Base-by-base conservation (phyloP, 1,284 basidiomycete genomes). In the Ganoderma resinaceum region DNA sequence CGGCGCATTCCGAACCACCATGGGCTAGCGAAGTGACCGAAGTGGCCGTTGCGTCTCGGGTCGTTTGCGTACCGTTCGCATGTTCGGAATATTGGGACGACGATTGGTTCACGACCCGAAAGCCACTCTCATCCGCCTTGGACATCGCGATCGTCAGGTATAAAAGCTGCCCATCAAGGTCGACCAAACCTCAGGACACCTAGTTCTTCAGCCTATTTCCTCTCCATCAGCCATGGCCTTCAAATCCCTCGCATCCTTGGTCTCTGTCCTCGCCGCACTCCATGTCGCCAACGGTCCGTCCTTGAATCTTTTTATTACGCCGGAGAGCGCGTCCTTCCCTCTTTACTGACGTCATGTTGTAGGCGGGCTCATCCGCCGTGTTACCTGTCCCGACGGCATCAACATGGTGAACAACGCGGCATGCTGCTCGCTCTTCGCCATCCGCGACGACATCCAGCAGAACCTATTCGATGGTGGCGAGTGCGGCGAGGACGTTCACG, bases 341-440 rank as follows among this genome's bases (percentile, higher is more conserved):
- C 2, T 58, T 52, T 23, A 42, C 11, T 26, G 12, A 52, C 6
- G 1, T 52, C 16, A 23, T 52, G 46, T 26, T 52, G 23, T 33
- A 75, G 75, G 70, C 58, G 75, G 74, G 35, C 65, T 76, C 60
- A 72, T 70, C 29, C 71, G 71, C 49, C 74, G 73, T 29, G 74
- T 73, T 29, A 69, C 75, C 33, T 76, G 75, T 62, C 69, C 74
- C 49, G 74, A 74, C 61, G 75, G 75, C 55, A 60, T 65, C 23
- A 72, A 78, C 60, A 77, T 75, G n/a, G 81, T 79, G 35, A 75
- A 79, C 1, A 81, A 83, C 68, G 78, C 73, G 35, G 81, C 81
- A 5, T 83, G 82, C 74, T 83, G 82, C 70, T 72, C 76, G 63
- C 73, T 77, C 58, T 82, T 82, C 77, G 76, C 81, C 40, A 73